A percentile compares a stretch with the other conserved stretches of the same genome.
phyloP scores from a whole-genome alignment of 768 basidiomycete genomes.

The Lanmaoa pseudosensibilis region DNA sequence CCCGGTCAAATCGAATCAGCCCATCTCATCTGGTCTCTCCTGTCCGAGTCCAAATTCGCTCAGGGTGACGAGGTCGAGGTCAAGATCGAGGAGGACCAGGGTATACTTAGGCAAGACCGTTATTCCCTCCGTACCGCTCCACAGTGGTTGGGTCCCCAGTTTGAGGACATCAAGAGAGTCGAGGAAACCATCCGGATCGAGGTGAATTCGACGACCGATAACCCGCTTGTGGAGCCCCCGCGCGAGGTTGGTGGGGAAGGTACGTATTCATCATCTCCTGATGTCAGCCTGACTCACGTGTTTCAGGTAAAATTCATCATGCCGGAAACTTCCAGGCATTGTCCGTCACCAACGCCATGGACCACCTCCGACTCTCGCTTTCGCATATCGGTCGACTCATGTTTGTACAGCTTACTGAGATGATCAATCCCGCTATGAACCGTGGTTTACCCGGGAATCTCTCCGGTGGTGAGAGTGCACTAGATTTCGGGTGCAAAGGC shows the following conservation, averaged over 20 bases:
- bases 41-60: constrained; percentile 70
- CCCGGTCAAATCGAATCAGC: constrained; percentile 83
- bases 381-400: constrained; percentile 69
- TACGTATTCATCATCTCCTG: background rate
- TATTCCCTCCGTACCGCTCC: constrained; percentile 66
- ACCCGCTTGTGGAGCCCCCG: constrained; percentile 82
- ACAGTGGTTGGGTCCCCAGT: constrained; percentile 84
- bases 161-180: constrained; percentile 74
- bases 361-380: constrained; percentile 76
- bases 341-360: constrained; percentile 84
- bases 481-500: constrained; percentile 83
- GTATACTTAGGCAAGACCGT: constrained; percentile 77
- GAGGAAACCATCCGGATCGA: constrained; percentile 66
- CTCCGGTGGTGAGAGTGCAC: constrained; percentile 75
- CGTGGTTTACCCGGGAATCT: constrained; percentile 80
- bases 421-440: constrained; percentile 61
- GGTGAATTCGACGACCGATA: constrained; percentile 88
- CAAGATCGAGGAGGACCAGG: constrained; percentile 68
- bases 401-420: constrained; percentile 60
- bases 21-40: constrained; percentile 62
- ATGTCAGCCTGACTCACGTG: background rate
- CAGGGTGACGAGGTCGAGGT: constrained; percentile 71
- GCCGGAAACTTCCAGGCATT: constrained; percentile 92
- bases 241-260: constrained; percentile 46
- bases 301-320: constrained; percentile 58